These are phyloP conservation scores for Myxozyma sirexii DNA, from an alignment of 805 yeast genomes.

Conservation along the genomic window DNA sequence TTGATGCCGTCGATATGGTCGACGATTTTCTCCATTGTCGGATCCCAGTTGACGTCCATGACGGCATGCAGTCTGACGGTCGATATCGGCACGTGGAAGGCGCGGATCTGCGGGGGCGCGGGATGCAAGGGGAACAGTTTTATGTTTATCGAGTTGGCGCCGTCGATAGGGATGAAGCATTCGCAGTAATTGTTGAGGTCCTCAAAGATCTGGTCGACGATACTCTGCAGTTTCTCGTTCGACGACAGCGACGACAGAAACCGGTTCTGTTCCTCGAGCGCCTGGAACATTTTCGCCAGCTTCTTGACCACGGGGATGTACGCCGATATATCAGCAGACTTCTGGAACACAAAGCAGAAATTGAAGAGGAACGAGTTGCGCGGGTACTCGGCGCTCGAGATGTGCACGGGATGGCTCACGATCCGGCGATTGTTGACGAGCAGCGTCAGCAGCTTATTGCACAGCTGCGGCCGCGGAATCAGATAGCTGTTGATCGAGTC, in stretches of 20 bases:
- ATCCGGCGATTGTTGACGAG: constrained; percentile 71
- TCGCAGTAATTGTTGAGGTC: constrained; percentile 95
- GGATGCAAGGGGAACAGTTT: constrained; percentile 88
- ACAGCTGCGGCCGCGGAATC: constrained; percentile 89
- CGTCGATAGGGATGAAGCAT: constrained; percentile 90
- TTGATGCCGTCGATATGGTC: constrained; percentile 89
- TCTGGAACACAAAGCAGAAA: constrained; percentile 87
- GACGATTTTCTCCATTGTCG: constrained; percentile 84
- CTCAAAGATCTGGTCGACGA: constrained; percentile 87
- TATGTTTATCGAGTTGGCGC: constrained; percentile 86
- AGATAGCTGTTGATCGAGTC: constrained; percentile 86
- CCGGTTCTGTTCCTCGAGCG: constrained; percentile 82
- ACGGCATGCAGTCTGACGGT: constrained; percentile 72
- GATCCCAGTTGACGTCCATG: constrained; percentile 95
- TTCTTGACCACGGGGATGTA: constrained; percentile 84
- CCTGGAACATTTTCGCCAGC: constrained; percentile 84
- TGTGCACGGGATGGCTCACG: constrained; percentile 86
- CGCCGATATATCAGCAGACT: constrained; percentile 77
- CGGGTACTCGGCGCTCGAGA: constrained; percentile 72
- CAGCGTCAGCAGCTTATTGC: constrained; percentile 77
- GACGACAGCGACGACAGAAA: constrained; percentile 53
- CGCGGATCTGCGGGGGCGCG: constrained; percentile 72
- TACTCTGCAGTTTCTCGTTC: constrained; percentile 53
- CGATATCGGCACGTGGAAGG: constrained; percentile 90
- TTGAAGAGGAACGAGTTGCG: constrained; percentile 93